Conservation (phyloP, 2,329 filamentous ascomycete genomes). For the Monosporascus sp. region DNA sequence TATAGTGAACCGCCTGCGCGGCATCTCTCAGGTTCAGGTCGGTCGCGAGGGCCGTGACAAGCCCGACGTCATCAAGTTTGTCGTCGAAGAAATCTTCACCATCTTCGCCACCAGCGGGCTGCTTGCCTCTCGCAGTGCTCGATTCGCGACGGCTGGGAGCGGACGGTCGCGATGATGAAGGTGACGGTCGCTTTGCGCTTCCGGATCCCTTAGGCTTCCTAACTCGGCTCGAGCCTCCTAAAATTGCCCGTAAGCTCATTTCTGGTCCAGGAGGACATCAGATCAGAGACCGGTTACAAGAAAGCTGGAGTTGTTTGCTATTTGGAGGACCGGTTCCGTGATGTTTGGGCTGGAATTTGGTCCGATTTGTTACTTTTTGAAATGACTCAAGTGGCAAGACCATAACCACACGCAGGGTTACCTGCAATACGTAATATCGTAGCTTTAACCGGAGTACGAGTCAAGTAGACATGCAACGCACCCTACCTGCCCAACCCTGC, state of each 20-base stretch:
- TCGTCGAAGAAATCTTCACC: constrained; percentile 31
- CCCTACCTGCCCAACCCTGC: no score
- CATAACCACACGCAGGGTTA: no score
- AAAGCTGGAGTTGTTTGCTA: no score
- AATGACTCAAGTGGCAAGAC: background rate
- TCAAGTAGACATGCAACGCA: no score
- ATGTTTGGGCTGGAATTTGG: background rate
- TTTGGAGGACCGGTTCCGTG: background rate
- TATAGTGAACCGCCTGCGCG: constrained; percentile 59
- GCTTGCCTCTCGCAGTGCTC: constrained; percentile 7
- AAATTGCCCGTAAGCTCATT: constrained; percentile 26
- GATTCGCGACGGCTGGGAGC: constrained; percentile 19
- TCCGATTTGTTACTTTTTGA: background rate
- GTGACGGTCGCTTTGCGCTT: constrained; percentile 14
- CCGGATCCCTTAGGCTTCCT: constrained; percentile 21
- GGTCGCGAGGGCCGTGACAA: constrained; percentile 47
- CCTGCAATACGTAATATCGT: no score
- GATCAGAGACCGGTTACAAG: background rate
- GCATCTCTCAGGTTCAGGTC: constrained; percentile 56
- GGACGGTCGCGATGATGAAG: constrained; percentile 10
- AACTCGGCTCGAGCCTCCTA: constrained; percentile 27
- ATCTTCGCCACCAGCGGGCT: constrained; percentile 17
- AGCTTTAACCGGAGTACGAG: no score
- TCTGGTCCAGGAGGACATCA: constrained; percentile 16
- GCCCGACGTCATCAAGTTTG: constrained; percentile 55